Evolutionary conservation across 2,329 filamentous ascomycete genomes (phyloP).

Genomic region (Fusarium veterinarium): DNA sequence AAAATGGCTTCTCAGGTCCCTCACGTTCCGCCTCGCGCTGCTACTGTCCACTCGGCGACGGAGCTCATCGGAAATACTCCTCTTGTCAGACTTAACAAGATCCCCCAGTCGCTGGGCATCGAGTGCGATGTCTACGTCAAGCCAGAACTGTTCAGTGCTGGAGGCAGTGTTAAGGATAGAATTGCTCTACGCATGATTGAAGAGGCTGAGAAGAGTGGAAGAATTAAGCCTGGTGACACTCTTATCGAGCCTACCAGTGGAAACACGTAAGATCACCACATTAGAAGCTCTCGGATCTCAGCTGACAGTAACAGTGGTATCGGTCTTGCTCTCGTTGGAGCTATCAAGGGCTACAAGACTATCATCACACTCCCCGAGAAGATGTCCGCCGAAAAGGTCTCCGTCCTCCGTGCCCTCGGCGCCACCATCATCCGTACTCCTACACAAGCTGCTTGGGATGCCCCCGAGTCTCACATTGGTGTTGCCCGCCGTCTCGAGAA

Average conservation of each 20-base stretch:
- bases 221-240: constrained; percentile 97
- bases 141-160: constrained; percentile 92
- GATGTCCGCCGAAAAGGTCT: constrained; percentile 98
- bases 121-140: constrained; percentile 91
- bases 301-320: constrained; percentile 70
- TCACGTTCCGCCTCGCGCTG: constrained; percentile 48
- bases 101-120: constrained; percentile 90
- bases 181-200: constrained; percentile 98
- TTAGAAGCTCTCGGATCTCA: background rate
- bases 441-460: constrained; percentile 94
- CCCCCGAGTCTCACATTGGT: constrained; percentile 95
- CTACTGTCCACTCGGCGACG: constrained; percentile 71
- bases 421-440: constrained; percentile 98
- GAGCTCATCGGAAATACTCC: constrained; percentile 96
- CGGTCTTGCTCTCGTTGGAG: constrained; percentile 90
- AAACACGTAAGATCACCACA: constrained; percentile 72
- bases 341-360: constrained; percentile 97
- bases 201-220: constrained; percentile 88
- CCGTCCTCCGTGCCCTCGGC: constrained; percentile 90
- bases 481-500: constrained; percentile 91
- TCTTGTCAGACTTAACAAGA: constrained; percentile 92
- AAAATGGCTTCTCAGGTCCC: constrained; percentile 47
- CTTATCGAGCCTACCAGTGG: constrained; percentile 98
- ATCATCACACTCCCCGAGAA: constrained; percentile 99
- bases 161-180: constrained; percentile 92